Conservation (phyloP, 1,284 basidiomycete genomes). For the Papiliotrema flavescens region DNA sequence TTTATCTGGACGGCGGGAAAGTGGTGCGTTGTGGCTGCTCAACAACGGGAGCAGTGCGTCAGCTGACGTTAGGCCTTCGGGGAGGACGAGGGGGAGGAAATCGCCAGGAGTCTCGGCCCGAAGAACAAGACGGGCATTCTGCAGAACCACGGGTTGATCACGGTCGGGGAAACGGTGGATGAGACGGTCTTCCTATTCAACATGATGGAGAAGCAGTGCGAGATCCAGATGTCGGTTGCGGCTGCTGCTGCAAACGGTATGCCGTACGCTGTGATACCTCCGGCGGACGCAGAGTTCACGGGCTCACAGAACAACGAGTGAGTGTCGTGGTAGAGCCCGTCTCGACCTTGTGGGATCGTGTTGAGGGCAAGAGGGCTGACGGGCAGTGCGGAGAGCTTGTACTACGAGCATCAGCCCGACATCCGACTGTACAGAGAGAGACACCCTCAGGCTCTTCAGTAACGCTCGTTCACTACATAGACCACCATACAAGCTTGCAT, state of each 20-base stretch:
- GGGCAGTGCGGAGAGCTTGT: not conserved
- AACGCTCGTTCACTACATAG: not conserved
- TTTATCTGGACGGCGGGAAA: constrained; percentile 40
- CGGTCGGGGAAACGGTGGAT: constrained; percentile 22
- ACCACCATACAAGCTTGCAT: not conserved
- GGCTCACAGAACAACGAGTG: too few relatives aligned
- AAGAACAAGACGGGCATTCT: constrained; percentile 30
- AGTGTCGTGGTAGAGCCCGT: too few relatives aligned
- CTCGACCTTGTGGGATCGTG: too few relatives aligned
- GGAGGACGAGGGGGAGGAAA: constrained; percentile 41
- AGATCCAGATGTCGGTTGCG: not conserved
- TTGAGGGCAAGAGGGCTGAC: too few relatives aligned
- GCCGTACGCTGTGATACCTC: too few relatives aligned
- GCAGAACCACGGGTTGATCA: constrained; percentile 28
- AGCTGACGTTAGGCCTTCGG: constrained; percentile 14
- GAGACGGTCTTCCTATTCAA: constrained; percentile 21
- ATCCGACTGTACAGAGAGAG: not conserved
- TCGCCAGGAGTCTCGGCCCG: constrained; percentile 39
- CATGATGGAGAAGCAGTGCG: constrained; percentile 13
- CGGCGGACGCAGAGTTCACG: too few relatives aligned
- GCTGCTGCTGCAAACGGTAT: too few relatives aligned
- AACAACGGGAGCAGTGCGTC: not conserved
- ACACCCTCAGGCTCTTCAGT: not conserved
- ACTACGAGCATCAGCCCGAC: not conserved
- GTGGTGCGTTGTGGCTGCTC: constrained; percentile 25